Conservation (phyloP, 176 grass and related monocot genomes). For the Aechmea fasciata region DNA sequence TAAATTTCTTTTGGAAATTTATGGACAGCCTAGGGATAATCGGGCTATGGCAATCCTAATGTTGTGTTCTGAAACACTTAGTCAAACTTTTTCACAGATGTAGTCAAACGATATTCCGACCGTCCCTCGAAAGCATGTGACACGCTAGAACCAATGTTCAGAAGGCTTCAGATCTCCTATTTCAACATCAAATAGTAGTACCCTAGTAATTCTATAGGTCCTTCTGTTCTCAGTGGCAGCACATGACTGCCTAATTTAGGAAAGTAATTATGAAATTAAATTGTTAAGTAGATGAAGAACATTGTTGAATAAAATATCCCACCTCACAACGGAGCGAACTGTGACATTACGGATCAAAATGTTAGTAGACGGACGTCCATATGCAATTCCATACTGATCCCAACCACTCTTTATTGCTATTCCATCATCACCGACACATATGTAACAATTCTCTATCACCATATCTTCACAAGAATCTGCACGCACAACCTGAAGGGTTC, state of each 20-base stretch:
- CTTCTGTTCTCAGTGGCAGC: neutral
- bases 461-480: slow-evolving; percentile 89
- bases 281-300: neutral
- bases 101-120: neutral
- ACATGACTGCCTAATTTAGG: neutral
- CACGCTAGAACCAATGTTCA: too few relatives aligned
- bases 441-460: slow-evolving; percentile 96
- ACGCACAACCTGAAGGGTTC: neutral
- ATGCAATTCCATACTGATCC: slow-evolving; percentile 95
- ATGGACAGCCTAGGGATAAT: neutral
- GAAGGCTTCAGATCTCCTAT: neutral
- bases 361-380: slow-evolving; percentile 65
- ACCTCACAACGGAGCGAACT: slow-evolving; percentile 79
- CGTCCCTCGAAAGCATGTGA: neutral
- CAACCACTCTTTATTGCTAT: slow-evolving; percentile 93
- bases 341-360: slow-evolving; percentile 75
- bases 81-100: neutral
- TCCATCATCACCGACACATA: slow-evolving; percentile 85
- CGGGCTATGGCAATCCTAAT: neutral
- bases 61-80: neutral
- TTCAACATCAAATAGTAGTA: neutral
- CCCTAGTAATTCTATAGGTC: neutral
- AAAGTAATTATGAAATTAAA: neutral
- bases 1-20: neutral
- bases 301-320: neutral